phyloP scores from a whole-genome alignment of 805 yeast species.

The Saccharomycodes ludwigii region DNA sequence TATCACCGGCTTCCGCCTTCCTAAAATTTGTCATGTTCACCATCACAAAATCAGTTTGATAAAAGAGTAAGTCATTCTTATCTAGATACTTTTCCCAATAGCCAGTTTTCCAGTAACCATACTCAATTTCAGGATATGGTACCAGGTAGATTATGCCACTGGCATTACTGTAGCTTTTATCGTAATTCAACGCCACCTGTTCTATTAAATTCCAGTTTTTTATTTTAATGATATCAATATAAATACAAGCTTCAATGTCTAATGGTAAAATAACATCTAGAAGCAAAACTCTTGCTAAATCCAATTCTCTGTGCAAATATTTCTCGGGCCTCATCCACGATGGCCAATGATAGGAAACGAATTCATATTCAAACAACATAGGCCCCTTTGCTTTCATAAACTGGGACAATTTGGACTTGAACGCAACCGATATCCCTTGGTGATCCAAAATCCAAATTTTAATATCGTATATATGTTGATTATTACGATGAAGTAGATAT shows the following conservation, averaged over 20 bases:
- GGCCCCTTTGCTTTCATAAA: not conserved
- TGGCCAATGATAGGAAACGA: constrained; percentile 90
- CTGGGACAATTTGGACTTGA: constrained; percentile 52
- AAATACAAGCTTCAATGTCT: constrained; percentile 59
- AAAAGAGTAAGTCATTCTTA: constrained; percentile 39
- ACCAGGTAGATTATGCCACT: constrained; percentile 1
- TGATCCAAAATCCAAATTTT: constrained; percentile 85
- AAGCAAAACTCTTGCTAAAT: constrained; percentile 83
- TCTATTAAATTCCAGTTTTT: constrained; percentile 44
- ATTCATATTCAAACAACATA: constrained; percentile 46
- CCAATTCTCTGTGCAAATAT: constrained; percentile 65
- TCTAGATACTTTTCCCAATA: constrained; percentile 65
- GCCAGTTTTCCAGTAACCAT: constrained; percentile 72
- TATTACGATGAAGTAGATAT: too few species aligned
- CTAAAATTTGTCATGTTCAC: constrained; percentile 66
- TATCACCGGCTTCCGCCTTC: constrained; percentile 60
- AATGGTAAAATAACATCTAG: constrained; percentile 81
- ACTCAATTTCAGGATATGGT: constrained; percentile 1
- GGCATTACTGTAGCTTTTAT: not conserved
- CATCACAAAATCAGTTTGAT: constrained; percentile 78
- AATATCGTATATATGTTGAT: too few species aligned
- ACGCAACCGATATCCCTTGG: constrained; percentile 29
- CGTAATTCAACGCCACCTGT: not conserved
- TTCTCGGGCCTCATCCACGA: constrained; percentile 71
- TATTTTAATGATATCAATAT: constrained; percentile 71